phyloP scores from a whole-genome alignment of 2,329 filamentous ascomycete genomes.

The Triangularia verruculosa region DNA sequence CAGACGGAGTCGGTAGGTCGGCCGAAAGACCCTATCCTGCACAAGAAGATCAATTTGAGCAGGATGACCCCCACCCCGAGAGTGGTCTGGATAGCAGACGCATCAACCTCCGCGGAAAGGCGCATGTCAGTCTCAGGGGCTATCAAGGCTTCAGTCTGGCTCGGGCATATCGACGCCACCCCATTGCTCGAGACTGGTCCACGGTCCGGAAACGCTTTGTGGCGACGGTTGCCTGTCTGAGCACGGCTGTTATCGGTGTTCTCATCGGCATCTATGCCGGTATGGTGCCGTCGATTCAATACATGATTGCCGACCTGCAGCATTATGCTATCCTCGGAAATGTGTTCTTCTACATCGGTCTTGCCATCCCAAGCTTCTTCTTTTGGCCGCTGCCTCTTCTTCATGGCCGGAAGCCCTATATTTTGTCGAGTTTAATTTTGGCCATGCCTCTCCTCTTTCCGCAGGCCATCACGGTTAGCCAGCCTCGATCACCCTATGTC shows the following conservation, averaged over 20 bases:
- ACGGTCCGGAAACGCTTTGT: constrained; percentile 64
- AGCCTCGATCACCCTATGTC: constrained; percentile 54
- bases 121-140: constrained; percentile 53
- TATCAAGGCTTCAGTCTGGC: constrained; percentile 50
- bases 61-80: background rate
- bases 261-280: constrained; percentile 75
- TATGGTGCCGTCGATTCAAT: constrained; percentile 75
- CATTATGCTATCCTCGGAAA: constrained; percentile 71
- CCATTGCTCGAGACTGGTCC: constrained; percentile 72
- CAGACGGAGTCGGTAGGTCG: background rate
- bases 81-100: constrained; percentile 13
- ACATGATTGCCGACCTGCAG: constrained; percentile 66
- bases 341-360: constrained; percentile 66
- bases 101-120: constrained; percentile 48
- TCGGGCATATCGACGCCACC: constrained; percentile 56
- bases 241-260: constrained; percentile 68
- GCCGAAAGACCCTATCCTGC: constrained; percentile 20
- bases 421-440: constrained; percentile 64
- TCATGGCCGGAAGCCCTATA: constrained; percentile 75
- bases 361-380: constrained; percentile 67
- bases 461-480: constrained; percentile 64
- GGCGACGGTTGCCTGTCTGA: constrained; percentile 67
- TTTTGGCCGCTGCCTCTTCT: constrained; percentile 73
- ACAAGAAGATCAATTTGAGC: background rate
- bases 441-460: constrained; percentile 73